Conservation (phyloP, 2,329 filamentous ascomycete genomes). For the Penicillium frequentans region DNA sequence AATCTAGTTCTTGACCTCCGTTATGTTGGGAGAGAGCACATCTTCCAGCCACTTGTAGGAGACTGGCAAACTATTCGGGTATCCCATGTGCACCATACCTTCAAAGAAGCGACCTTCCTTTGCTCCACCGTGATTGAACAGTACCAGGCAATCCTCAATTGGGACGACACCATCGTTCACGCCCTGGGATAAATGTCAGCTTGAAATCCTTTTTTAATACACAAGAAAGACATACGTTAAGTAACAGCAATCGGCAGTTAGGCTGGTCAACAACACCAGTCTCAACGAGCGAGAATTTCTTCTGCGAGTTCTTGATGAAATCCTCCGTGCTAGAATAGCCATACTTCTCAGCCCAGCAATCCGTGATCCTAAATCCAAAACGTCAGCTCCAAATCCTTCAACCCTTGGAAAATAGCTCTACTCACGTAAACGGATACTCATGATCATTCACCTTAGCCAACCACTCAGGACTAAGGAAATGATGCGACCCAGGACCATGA, state of each 20-base stretch:
- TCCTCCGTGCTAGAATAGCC: constrained; percentile 59
- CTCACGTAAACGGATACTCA: constrained; percentile 63
- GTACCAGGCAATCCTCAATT: constrained; percentile 65
- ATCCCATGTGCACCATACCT: constrained; percentile 66
- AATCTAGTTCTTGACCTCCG: constrained; percentile 24
- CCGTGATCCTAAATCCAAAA: constrained; percentile 45
- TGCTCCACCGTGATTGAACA: constrained; percentile 64
- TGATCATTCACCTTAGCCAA: constrained; percentile 62
- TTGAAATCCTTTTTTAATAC: neutral
- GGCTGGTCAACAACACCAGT: constrained; percentile 58
- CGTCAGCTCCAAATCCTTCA: neutral
- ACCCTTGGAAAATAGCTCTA: constrained; percentile 2
- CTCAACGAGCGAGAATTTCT: constrained; percentile 64
- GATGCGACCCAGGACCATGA: constrained; percentile 64
- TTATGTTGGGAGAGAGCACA: constrained; percentile 18
- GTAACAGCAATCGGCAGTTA: constrained; percentile 58
- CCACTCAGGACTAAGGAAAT: constrained; percentile 62
- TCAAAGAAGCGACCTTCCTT: constrained; percentile 66
- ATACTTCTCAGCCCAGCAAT: constrained; percentile 62
- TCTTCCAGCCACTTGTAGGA: constrained; percentile 41
- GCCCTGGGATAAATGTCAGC: constrained; percentile 44
- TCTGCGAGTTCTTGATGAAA: constrained; percentile 56
- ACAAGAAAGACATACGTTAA: constrained; percentile 52
- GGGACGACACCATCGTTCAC: constrained; percentile 65
- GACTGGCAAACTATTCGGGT: constrained; percentile 50